Evolutionary conservation across 495 filamentous ascomycete genomes (phyloP).

Genomic region (Physcia stellaris): DNA sequence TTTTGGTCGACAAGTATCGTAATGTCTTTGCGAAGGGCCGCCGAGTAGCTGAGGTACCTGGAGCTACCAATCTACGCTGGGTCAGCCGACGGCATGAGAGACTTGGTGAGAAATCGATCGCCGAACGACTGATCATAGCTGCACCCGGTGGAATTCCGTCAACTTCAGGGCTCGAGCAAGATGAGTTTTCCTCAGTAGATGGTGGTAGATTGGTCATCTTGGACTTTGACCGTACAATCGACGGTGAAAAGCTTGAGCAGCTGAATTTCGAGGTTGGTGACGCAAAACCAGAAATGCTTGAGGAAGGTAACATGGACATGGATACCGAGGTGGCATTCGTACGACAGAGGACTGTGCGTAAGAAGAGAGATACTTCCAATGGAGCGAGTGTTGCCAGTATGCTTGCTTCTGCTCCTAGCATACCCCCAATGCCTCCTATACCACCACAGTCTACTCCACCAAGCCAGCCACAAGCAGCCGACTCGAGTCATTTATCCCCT

Average conservation of each 20-base stretch:
- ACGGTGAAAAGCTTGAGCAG: slow-evolving; percentile 39
- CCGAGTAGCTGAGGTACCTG: slow-evolving; percentile 39
- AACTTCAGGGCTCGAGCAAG: slow-evolving; percentile 48
- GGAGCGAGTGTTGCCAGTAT: slow-evolving; percentile 11
- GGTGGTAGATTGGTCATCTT: slow-evolving; percentile 66
- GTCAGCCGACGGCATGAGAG: slow-evolving; percentile 35
- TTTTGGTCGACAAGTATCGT: slow-evolving; percentile 49
- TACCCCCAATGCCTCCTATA: slow-evolving; percentile 5
- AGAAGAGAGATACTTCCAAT: slow-evolving; percentile 4
- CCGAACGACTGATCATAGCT: slow-evolving; percentile 56
- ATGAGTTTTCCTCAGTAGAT: slow-evolving; percentile 64
- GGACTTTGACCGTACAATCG: slow-evolving; percentile 53
- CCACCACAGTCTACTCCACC: neutral
- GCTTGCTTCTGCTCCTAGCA: slow-evolving; percentile 9
- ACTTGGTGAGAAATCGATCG: slow-evolving; percentile 15
- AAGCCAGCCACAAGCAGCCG: neutral
- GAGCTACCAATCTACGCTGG: slow-evolving; percentile 48
- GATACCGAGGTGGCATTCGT: slow-evolving; percentile 74
- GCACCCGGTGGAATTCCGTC: slow-evolving; percentile 57
- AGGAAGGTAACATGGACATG: slow-evolving; percentile 60
- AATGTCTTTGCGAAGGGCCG: slow-evolving; percentile 50
- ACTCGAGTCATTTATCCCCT: neutral
- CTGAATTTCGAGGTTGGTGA: slow-evolving; percentile 65
- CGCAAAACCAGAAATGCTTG: slow-evolving; percentile 49
- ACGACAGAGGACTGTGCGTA: slow-evolving; percentile 45